Evolutionary conservation across 352 stramenopile species (phyloP).

Genomic region (Aphanomyces invadans): DNA sequence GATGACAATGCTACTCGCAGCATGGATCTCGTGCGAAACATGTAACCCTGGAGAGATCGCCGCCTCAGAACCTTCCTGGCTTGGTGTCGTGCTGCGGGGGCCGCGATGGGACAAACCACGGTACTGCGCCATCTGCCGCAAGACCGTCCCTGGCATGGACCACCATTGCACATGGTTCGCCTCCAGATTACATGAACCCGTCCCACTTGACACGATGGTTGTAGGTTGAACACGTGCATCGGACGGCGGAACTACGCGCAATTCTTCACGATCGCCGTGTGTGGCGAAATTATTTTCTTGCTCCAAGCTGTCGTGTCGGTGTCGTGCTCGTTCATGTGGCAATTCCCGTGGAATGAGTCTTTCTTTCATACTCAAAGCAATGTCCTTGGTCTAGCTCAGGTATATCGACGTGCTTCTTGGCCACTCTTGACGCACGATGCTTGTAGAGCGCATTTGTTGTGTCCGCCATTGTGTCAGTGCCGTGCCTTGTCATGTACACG

Average conservation of each 20-base stretch:
- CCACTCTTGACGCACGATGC: constrained; percentile 22
- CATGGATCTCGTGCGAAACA: constrained; percentile 63
- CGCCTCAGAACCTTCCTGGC: constrained; percentile 44
- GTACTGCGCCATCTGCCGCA: constrained; percentile 74
- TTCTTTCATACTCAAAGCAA: neutral
- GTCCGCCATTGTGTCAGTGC: constrained; percentile 56
- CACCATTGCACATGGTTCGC: constrained; percentile 85
- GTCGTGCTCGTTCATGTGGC: neutral
- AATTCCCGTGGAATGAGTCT: neutral
- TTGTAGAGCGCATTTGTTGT: constrained; percentile 24
- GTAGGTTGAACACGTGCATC: constrained; percentile 76
- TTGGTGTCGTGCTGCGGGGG: constrained; percentile 56
- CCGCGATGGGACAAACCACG: constrained; percentile 70
- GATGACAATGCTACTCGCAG: constrained; percentile 40
- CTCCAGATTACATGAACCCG: neutral
- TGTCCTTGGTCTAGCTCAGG: constrained; percentile 25
- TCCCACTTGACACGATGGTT: neutral
- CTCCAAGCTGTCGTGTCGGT: neutral
- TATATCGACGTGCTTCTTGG: constrained; percentile 50
- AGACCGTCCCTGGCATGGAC: constrained; percentile 67
- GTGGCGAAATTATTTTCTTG: constrained; percentile 22
- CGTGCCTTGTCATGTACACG: constrained; percentile 81
- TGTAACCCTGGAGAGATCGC: constrained; percentile 51
- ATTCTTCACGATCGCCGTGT: constrained; percentile 77
- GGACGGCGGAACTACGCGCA: constrained; percentile 78